Evolutionary conservation across 2,329 filamentous ascomycete species (phyloP), one percentile per base, ranked within the genome.

Genomic region (Xylaria digitata): DNA sequence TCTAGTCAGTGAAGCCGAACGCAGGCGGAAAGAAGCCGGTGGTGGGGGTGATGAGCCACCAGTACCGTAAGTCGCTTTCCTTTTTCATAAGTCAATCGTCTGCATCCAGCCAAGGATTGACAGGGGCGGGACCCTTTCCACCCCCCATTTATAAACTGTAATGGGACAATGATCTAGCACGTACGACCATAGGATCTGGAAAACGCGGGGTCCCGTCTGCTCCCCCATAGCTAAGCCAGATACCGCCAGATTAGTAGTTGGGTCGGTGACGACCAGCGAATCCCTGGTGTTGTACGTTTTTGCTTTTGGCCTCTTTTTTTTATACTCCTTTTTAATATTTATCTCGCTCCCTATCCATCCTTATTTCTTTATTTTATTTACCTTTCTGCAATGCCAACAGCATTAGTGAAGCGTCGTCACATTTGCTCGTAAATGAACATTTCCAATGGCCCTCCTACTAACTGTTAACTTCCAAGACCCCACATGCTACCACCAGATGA

Each of bases 401-500:
- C 2, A 11, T 21, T 15, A 40, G 37, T 15, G 4, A 15, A 5
- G 9, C n/a, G 3, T 50, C 32, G 11, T n/a, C 15, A 9, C 15
- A n/a, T n/a, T n/a, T 40, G 15, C 13, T 40, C 11, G 3, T 9
- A 5, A 32, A 3, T n/a, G 17, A 7, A 17, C 15, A 53, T 45
- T 54, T 49, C 13, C n/a, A 19, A 34, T 49, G 17, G 23, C 8
- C 23, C 21, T 42, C 23, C 21, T 62, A 26, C 52, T 61, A 42
- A 70, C 46, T n/a, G 19, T 56, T 48, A 6, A 40, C 9, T 15
- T 7, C 2, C 3, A 59, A 78, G 84, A 32, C 87, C 87, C 1
- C 87, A 90, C 71, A 81, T 85, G 34, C 82, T 89, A 1, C 84
- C 87, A 0, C 82, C 88, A 0, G 74, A 80, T 3, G 77, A 80